These are phyloP conservation scores for Babesia bigemina DNA, from an alignment of 169 alveolate genomes.

Conservation along the genomic window DNA sequence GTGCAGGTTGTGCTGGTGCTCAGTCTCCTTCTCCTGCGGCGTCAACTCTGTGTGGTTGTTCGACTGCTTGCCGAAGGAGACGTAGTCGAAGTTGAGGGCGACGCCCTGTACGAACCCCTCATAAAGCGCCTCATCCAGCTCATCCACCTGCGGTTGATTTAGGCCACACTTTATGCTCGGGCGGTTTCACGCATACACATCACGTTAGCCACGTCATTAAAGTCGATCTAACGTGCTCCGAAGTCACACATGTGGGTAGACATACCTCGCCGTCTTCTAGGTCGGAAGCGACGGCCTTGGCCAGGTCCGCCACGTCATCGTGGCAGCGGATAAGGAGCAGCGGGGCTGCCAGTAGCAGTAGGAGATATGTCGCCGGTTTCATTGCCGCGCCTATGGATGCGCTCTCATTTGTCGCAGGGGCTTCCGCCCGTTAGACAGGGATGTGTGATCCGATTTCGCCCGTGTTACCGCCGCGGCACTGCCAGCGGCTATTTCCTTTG, in stretches of 20 bases:
- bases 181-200: background rate
- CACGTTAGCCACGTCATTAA: background rate
- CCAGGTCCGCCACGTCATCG: constrained; percentile 25
- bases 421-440: constrained; percentile 7
- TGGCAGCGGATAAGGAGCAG: background rate
- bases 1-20: constrained; percentile 39
- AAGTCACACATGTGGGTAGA: background rate
- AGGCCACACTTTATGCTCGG: background rate
- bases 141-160: constrained; percentile 18
- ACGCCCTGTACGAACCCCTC: constrained; percentile 63
- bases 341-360: background rate
- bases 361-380: background rate
- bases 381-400: background rate
- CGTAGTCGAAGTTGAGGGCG: constrained; percentile 67
- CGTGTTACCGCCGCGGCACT: background rate
- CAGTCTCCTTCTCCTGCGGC: constrained; percentile 19
- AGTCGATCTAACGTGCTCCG: no score
- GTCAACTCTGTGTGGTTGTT: background rate
- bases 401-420: background rate
- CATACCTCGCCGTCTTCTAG: constrained; percentile 23
- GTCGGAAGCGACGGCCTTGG: constrained; percentile 29
- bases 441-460: background rate
- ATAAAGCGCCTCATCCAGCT: constrained; percentile 58
- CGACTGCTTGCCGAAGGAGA: constrained; percentile 44
- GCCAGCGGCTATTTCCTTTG: no score